Evolutionary conservation across 2,329 filamentous ascomycete genomes (phyloP).

Genomic region (Pestalotiopsis sp.): DNA sequence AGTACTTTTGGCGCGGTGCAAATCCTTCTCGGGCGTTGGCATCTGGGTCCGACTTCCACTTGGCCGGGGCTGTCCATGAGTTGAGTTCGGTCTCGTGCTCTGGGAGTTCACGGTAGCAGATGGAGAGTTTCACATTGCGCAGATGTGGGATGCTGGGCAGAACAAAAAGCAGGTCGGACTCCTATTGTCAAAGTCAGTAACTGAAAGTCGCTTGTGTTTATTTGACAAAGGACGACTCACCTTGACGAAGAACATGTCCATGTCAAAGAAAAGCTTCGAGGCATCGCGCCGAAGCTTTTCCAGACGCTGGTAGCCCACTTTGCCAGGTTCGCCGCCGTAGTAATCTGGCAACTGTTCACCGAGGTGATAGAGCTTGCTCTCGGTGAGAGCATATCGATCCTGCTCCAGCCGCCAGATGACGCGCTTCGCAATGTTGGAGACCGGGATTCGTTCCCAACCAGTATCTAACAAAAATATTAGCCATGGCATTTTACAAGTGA

Average conservation of each 20-base stretch:
- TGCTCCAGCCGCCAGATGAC: conserved; percentile 64
- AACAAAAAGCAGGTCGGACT: conserved; percentile 64
- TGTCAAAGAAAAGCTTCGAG: conserved; percentile 55
- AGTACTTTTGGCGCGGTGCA: conserved; percentile 61
- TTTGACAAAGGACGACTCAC: conserved; percentile 38
- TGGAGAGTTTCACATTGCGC: conserved; percentile 54
- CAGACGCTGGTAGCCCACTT: conserved; percentile 44
- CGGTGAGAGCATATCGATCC: conserved; percentile 57
- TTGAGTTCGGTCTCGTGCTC: conserved; percentile 50
- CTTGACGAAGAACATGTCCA: conserved; percentile 71
- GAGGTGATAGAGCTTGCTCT: conserved; percentile 52
- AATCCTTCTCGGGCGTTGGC: conserved; percentile 54
- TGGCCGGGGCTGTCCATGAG: conserved; percentile 47
- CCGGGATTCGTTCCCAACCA: conserved; percentile 59
- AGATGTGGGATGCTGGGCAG: conserved; percentile 63
- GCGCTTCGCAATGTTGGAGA: conserved; percentile 56
- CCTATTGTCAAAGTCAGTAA: conserved; percentile 39
- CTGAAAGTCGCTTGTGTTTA: conserved; percentile 13
- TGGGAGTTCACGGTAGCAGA: conserved; percentile 63
- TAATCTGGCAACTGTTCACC: conserved; percentile 56
- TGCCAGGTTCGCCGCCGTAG: conserved; percentile 50
- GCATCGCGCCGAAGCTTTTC: conserved; percentile 53
- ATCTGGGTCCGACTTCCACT: conserved; percentile 64
- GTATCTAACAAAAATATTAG: conserved; percentile 46
- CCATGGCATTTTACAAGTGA: not conserved